Base-by-base conservation (phyloP, 257 asterid genomes). In the Solanum chaucha region DNA sequence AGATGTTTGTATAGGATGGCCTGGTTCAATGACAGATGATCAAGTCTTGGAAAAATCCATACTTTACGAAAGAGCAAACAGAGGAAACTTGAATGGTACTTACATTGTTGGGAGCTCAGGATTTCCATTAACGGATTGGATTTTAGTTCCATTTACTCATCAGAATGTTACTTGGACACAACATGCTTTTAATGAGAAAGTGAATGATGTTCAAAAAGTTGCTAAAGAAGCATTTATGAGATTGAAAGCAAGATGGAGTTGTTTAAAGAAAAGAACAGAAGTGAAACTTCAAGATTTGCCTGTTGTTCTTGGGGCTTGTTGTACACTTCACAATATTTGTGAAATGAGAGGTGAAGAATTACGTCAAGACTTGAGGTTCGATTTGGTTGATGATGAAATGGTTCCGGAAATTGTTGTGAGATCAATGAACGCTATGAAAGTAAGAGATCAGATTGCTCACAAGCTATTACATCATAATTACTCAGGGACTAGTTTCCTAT, bases 271-370 rank as follows among this genome's bases (percentile, higher is more conserved):
- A 93, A 90, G 99, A 41, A 95, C 98, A 0, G 99, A 96, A 89
- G 94, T 95, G 90, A 96, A 96, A 82, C 95, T 94, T 20, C 95
- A 92, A 83, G 98, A 96, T 81, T 81, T 96, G 92, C 99, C 98
- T 4, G 90, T 93, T 35, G 94, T 96, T 2, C 93, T 96, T 10
- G 97, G 95, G 4, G 99, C 99, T 2, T 95, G 98, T 68, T 96
- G 98, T 84, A 97, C 94, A 6, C 73, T 96, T 91, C 97, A 96
- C 64, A 96, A 96, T 24, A 89, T 96, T 15, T 96, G 99, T 86
- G 99, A 95, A 91, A 92, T 91, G 88, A 90, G 90, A 30, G 86
- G 88, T 4, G 98, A 96, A 40, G 95, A 88, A 51, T 14, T 96
- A 86, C 85, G 86, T 46, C 73, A 88, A 17, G 98, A 95, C 20